phyloP scores from a whole-genome alignment of 2,329 filamentous ascomycete genomes.

The Leptosphaerulina australis region DNA sequence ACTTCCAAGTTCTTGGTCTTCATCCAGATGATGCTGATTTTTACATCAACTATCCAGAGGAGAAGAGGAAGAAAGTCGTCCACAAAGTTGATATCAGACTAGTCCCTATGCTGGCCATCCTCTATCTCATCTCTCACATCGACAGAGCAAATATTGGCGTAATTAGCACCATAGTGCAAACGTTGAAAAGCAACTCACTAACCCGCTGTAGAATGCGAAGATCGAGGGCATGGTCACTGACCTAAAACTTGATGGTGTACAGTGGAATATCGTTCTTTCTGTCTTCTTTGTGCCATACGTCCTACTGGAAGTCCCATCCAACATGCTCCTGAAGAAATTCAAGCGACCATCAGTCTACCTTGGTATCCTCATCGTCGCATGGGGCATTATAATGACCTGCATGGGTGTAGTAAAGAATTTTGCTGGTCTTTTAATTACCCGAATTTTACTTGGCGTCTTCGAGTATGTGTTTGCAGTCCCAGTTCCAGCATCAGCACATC shows the following conservation, averaged over 20 bases:
- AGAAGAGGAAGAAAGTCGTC: constrained; percentile 53
- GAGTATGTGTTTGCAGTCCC: constrained; percentile 22
- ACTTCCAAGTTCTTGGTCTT: constrained; percentile 34
- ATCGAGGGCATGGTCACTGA: constrained; percentile 67
- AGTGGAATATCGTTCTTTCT: constrained; percentile 66
- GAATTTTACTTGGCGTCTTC: constrained; percentile 34
- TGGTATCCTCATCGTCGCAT: constrained; percentile 35
- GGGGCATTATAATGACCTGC: constrained; percentile 37
- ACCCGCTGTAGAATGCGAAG: constrained; percentile 56
- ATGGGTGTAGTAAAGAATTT: constrained; percentile 35
- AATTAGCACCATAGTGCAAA: background rate
- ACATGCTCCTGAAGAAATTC: constrained; percentile 50
- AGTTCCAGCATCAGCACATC: constrained; percentile 4
- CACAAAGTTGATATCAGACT: constrained; percentile 36
- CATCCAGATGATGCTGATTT: constrained; percentile 31
- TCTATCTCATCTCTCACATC: constrained; percentile 55
- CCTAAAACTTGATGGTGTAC: constrained; percentile 57
- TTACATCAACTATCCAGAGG: constrained; percentile 46
- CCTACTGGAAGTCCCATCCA: constrained; percentile 48
- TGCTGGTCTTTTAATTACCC: constrained; percentile 23
- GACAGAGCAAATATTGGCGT: constrained; percentile 68
- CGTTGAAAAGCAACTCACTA: background rate
- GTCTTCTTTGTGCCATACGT: constrained; percentile 62
- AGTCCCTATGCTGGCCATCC: constrained; percentile 49
- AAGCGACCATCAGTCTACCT: constrained; percentile 38